Evolutionary conservation across 306 rosid species (phyloP), one percentile per base, ranked within the genome.

Genomic region (Sesbania bispinosa): DNA sequence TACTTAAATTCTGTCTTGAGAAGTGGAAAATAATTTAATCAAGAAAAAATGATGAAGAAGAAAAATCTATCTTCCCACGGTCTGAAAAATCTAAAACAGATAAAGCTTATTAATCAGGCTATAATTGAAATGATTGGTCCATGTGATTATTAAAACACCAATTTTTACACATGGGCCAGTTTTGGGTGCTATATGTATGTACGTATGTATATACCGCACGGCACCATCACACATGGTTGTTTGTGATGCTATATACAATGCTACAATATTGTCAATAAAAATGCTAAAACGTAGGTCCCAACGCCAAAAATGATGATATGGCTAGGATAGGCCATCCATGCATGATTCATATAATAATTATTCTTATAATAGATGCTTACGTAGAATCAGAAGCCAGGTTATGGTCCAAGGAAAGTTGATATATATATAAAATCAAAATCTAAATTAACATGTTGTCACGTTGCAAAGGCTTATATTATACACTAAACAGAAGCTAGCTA

Each of bases 351-450:
- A 55, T 20, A 36, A 57, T 6, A 14, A 66, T 45, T 48, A 51
- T 11, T 21, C 32, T 51, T 39, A 52, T 53, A 52, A 42, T 62
- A 60, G 66, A 29, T 77, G 46, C 16, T 76, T 47, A 50, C 70
- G 64, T 68, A 36, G 46, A 76, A 47, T 67, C 4, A 15, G 4
- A 39, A 39, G 7, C 6, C 55, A 57, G 20, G 9, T 26, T 30
- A 70, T 51, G 77, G 66, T 23, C 9, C 16, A 55, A 57, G 39
- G 5, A 58, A 55, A 69, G 23, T 9, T 55, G 7, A 32, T n/a
- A n/a, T n/a, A n/a, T n/a, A n/a, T n/a, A 30, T 10, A 7, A 52
- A 62, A 48, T 7, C 0, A 45, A 24, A 43, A 36, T 13, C 1
- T 1, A 11, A 50, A 39, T n/a, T n/a, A n/a, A n/a, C 38, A 13